These are phyloP conservation scores for Astragalus membranaceus DNA, from an alignment of 306 rosid species.

Conservation along the genomic window DNA sequence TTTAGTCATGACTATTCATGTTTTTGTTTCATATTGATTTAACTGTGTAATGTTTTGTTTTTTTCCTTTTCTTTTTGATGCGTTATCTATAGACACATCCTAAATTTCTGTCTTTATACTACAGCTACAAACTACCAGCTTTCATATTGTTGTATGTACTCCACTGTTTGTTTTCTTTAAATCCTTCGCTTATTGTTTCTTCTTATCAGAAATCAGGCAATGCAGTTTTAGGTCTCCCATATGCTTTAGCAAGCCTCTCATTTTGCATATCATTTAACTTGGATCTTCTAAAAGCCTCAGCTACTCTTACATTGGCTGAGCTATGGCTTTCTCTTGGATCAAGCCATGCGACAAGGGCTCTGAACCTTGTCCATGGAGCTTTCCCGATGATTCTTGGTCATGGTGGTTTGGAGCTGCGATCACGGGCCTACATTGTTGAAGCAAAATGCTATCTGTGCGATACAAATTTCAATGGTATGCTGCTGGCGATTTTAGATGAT, in stretches of 20 bases:
- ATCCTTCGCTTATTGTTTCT: background rate
- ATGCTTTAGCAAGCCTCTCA: slow-evolving; percentile 91
- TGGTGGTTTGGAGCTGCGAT: slow-evolving; percentile 93
- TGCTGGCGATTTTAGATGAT: background rate
- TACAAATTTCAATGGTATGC: slow-evolving; percentile 71
- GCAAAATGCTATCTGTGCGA: slow-evolving; percentile 83
- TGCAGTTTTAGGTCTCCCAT: slow-evolving; percentile 87
- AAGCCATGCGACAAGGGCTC: slow-evolving; percentile 79
- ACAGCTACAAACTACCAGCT: background rate
- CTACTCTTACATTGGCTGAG: slow-evolving; percentile 83
- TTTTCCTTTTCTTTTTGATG: background rate
- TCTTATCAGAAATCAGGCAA: slow-evolving; percentile 84
- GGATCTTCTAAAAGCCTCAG: slow-evolving; percentile 96
- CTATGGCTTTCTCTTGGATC: slow-evolving; percentile 93
- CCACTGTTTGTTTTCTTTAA: background rate
- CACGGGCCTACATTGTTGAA: slow-evolving; percentile 82
- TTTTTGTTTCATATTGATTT: background rate
- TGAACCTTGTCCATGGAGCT: slow-evolving; percentile 80
- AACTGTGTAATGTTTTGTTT: background rate
- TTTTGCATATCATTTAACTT: slow-evolving; percentile 92
- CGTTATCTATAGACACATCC: background rate
- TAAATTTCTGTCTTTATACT: slow-evolving; percentile 1
- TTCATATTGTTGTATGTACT: background rate
- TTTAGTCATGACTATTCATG: background rate
- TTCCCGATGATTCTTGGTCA: slow-evolving; percentile 96